A percentile compares a stretch with the other conserved stretches of the same genome.
Evolutionary conservation across 208 protist species (phyloP).

Genomic region (Phytomonas sp.): DNA sequence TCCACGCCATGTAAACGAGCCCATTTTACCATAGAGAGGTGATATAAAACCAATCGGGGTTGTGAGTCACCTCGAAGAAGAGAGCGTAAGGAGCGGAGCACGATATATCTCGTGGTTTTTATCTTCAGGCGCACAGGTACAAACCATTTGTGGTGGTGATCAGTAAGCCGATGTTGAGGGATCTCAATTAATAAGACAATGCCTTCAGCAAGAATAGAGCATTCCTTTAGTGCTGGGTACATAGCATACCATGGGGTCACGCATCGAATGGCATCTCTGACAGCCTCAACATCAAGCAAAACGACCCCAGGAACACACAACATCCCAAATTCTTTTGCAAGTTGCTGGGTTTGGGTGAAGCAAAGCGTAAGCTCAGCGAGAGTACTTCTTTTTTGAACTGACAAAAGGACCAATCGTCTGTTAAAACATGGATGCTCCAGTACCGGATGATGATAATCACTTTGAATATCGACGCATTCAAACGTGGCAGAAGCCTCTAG

Average conservation of each 20-base stretch:
- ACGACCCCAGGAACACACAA: slow-evolving; percentile 20
- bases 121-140: slow-evolving; percentile 67
- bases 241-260: slow-evolving; percentile 28
- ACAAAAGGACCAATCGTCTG: slow-evolving; percentile 47
- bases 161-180: not conserved
- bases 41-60: slow-evolving; percentile 36
- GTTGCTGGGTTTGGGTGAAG: slow-evolving; percentile 17
- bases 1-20: slow-evolving; percentile 12
- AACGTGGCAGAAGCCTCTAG: slow-evolving; percentile 31
- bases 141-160: slow-evolving; percentile 19
- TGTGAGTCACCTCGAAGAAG: slow-evolving; percentile 44
- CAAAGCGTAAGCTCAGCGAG: slow-evolving; percentile 39
- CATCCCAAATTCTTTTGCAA: slow-evolving; percentile 42
- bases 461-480: slow-evolving; percentile 54
- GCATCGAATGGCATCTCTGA: slow-evolving; percentile 23
- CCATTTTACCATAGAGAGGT: slow-evolving; percentile 49
- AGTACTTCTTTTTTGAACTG: slow-evolving; percentile 34
- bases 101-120: slow-evolving; percentile 70
- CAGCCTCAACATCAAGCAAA: slow-evolving; percentile 11
- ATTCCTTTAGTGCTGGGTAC: slow-evolving; percentile 16
- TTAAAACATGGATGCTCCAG: slow-evolving; percentile 42
- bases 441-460: slow-evolving; percentile 62
- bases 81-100: slow-evolving; percentile 70
- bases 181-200: slow-evolving; percentile 64
- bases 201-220: slow-evolving; percentile 55